Evolutionary conservation across 2,329 filamentous ascomycete species (phyloP).

Genomic region (Pseudocercospora fijiensis): DNA sequence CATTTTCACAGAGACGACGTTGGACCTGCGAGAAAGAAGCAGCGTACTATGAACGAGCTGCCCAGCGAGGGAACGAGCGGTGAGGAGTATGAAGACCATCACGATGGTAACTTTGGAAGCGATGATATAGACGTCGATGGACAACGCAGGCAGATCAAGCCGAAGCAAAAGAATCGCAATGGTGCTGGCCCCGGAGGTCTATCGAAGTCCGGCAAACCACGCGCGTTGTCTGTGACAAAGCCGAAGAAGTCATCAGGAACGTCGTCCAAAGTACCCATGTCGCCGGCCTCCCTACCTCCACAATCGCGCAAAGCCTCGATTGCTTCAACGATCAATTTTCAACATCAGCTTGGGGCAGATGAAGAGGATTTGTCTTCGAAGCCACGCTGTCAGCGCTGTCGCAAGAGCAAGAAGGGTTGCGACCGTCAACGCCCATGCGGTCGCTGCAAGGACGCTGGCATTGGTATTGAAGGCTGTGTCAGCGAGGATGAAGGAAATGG

Average conservation of each 20-base stretch:
- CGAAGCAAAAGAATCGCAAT: conserved; percentile 45
- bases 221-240: conserved; percentile 52
- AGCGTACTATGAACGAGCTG: conserved; percentile 47
- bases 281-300: conserved; percentile 63
- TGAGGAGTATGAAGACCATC: conserved; percentile 57
- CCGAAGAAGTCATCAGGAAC: conserved; percentile 45
- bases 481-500: conserved; percentile 98
- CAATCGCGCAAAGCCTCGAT: conserved; percentile 72
- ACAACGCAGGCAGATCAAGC: conserved; percentile 40
- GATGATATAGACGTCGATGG: conserved; percentile 54
- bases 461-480: conserved; percentile 88
- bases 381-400: conserved; percentile 94
- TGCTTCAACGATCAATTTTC: conserved; percentile 59
- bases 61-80: conserved; percentile 62
- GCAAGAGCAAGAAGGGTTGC: conserved; percentile 99
- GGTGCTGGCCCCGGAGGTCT: conserved; percentile 8
- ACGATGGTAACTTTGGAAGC: conserved; percentile 54
- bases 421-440: conserved; percentile 94
- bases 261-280: conserved; percentile 48
- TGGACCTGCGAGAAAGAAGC: conserved; percentile 39
- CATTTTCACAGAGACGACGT: conserved; percentile 30
- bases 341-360: conserved; percentile 60
- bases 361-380: conserved; percentile 93
- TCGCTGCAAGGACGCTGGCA: conserved; percentile 91
- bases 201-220: conserved; percentile 43